A percentile compares a stretch with the other conserved stretches of the same genome.
phyloP scores from a whole-genome alignment of 164 flowering plant species.

The Magnolia changhungtana region DNA sequence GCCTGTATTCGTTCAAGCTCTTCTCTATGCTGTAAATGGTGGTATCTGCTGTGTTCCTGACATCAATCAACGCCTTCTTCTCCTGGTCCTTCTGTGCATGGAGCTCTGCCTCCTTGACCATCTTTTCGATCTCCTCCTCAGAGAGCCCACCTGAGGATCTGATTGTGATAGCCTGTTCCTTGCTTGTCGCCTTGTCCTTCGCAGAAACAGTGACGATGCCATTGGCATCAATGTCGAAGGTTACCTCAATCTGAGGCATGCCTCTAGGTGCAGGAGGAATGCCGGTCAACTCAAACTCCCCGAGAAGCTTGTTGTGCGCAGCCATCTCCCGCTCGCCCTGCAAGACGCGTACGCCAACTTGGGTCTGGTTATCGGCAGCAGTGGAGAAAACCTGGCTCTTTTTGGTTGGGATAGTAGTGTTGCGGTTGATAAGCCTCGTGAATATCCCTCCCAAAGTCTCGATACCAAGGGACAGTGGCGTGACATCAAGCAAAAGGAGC shows the following conservation, averaged over 20 bases:
- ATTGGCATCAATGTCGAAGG: conserved; percentile 36
- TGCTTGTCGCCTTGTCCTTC: conserved; percentile 27
- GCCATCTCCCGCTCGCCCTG: conserved; percentile 39
- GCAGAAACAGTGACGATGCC: conserved; percentile 38
- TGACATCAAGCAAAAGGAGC: conserved; percentile 38
- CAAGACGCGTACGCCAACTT: conserved; percentile 29
- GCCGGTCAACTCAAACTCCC: conserved; percentile 33
- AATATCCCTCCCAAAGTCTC: conserved; percentile 41
- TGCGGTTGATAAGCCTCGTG: conserved; percentile 34
- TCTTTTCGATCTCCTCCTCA: conserved; percentile 26
- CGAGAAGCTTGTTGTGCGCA: conserved; percentile 29
- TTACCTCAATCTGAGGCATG: conserved; percentile 32
- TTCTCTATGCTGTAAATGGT: conserved; percentile 35
- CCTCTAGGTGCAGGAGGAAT: conserved; percentile 37
- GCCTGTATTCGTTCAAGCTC: conserved; percentile 29
- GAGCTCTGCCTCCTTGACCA: conserved; percentile 25
- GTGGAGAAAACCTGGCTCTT: conserved; percentile 42
- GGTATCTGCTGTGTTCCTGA: conserved; percentile 31
- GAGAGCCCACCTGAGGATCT: conserved; percentile 37
- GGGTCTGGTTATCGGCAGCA: conserved; percentile 39
- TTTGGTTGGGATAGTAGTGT: conserved; percentile 42
- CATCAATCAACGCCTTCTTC: conserved; percentile 28
- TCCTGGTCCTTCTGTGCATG: conserved; percentile 34
- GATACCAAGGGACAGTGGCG: conserved; percentile 40
- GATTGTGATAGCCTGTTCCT: conserved; percentile 36